phyloP scores from a whole-genome alignment of 306 rosid genomes.

The Pyrus pyrifolia region DNA sequence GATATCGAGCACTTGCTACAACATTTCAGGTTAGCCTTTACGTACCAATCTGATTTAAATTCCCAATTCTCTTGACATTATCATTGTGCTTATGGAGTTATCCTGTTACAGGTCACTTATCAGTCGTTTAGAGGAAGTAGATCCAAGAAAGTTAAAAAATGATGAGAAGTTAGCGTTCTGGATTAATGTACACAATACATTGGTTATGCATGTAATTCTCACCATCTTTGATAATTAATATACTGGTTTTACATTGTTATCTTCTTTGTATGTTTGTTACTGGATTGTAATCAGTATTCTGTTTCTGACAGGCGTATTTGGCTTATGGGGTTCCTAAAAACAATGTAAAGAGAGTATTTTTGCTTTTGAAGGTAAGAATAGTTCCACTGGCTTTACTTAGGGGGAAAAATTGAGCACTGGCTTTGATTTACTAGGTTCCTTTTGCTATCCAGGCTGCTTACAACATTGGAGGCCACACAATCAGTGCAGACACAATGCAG shows the following conservation, averaged over 20 bases:
- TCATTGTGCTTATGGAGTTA: conserved; percentile 9
- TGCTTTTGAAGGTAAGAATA: conserved; percentile 72
- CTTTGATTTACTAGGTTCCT: conserved; percentile 17
- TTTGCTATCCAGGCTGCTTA: conserved; percentile 78
- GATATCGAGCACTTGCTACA: conserved; percentile 70
- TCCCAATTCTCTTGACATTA: neutral
- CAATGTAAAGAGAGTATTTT: conserved; percentile 67
- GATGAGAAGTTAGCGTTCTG: conserved; percentile 96
- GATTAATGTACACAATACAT: conserved; percentile 92
- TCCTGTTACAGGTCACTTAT: conserved; percentile 63
- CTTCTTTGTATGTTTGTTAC: conserved; percentile 13
- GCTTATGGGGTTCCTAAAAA: conserved; percentile 94
- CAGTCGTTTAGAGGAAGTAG: conserved; percentile 62
- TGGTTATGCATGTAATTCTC: conserved; percentile 90
- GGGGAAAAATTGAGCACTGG: neutral
- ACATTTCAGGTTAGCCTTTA: conserved; percentile 63
- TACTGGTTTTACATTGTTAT: neutral
- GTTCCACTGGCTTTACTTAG: neutral
- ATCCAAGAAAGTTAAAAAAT: conserved; percentile 68
- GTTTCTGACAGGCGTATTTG: conserved; percentile 71
- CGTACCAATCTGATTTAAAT: neutral
- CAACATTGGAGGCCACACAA: conserved; percentile 80
- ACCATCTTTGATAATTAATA: neutral
- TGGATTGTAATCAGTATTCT: conserved; percentile 9
- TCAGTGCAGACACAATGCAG: conserved; percentile 85